These are phyloP conservation scores for Eucalyptus sideroxylon DNA, from an alignment of 345 rosid genomes.

Conservation along the genomic window DNA sequence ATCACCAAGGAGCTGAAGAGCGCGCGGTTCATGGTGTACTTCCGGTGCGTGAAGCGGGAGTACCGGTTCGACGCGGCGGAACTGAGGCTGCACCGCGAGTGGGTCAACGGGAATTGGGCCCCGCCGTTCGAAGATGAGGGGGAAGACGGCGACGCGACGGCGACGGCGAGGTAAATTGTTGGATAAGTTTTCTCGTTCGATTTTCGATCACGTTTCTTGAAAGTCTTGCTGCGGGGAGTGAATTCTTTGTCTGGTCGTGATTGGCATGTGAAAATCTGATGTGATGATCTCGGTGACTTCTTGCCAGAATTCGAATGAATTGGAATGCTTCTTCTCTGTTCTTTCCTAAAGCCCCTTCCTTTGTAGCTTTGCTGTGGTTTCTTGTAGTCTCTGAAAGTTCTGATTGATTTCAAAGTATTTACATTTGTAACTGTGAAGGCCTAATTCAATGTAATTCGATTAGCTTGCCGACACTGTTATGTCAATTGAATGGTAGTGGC, in stretches of 20 bases:
- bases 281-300: background rate
- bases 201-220: background rate
- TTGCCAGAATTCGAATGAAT: background rate
- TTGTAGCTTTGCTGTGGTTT: background rate
- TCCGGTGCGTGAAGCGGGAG: background rate
- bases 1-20: background rate
- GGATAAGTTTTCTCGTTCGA: background rate
- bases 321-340: background rate
- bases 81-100: slow-evolving; percentile 6
- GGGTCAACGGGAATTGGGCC: background rate
- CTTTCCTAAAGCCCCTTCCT: background rate
- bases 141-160: background rate
- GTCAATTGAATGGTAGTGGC: background rate
- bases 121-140: background rate
- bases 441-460: background rate
- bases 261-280: background rate
- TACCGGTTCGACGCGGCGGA: background rate
- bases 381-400: background rate
- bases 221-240: background rate
- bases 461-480: background rate
- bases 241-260: background rate
- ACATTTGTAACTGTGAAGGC: background rate
- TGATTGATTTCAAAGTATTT: background rate
- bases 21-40: background rate
- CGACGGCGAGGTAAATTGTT: background rate